Conservation (phyloP, 2,329 filamentous ascomycete species). For the Atkinsonella texensis region DNA sequence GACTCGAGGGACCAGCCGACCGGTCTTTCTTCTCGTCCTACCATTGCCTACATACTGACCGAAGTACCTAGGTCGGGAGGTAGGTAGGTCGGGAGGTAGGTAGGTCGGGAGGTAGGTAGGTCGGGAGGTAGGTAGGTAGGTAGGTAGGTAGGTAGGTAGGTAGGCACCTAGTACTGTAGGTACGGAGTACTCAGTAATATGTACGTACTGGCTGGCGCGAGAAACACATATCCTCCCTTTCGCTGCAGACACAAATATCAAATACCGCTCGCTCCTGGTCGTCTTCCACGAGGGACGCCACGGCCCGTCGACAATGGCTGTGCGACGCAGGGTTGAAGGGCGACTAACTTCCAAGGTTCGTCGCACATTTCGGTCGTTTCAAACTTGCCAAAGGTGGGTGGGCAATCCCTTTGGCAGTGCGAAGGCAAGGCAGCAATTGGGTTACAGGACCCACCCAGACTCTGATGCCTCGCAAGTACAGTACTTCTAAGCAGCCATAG, state of each 20-base stretch:
- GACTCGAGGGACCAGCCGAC: background rate
- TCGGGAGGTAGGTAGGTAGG: too few species aligned
- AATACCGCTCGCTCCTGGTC: too few species aligned
- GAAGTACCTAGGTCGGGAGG: background rate
- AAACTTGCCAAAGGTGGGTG: conserved; percentile 3
- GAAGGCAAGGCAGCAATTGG: too few species aligned
- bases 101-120: too few species aligned
- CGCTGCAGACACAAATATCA: background rate
- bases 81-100: too few species aligned
- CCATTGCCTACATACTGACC: background rate
- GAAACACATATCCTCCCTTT: too few species aligned
- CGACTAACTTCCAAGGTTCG: background rate
- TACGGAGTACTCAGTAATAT: too few species aligned
- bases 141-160: too few species aligned
- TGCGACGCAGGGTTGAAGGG: background rate
- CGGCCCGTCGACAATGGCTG: background rate
- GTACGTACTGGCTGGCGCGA: too few species aligned
- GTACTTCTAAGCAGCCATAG: too few species aligned
- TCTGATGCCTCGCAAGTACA: too few species aligned
- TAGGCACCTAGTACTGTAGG: too few species aligned
- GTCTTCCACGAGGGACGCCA: background rate
- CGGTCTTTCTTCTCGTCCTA: background rate
- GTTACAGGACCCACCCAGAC: background rate
- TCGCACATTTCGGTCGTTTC: conserved; percentile 4
- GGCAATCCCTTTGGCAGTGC: background rate